phyloP scores from a whole-genome alignment of 2,329 filamentous ascomycete genomes.

The Sarocladium strictum region DNA sequence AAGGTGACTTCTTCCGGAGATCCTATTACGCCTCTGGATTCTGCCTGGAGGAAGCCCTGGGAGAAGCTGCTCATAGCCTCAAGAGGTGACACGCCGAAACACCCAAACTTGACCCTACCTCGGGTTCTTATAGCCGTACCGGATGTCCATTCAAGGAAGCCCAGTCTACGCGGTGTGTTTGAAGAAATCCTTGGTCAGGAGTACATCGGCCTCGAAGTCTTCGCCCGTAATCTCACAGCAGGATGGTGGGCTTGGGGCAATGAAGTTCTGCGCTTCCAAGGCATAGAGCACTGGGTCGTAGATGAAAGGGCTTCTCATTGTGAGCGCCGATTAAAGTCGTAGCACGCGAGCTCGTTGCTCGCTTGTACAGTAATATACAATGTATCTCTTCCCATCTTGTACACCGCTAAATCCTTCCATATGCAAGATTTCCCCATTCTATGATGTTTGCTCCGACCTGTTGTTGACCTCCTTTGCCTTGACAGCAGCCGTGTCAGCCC shows the following conservation, averaged over 20 bases:
- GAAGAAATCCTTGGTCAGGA: constrained; percentile 43
- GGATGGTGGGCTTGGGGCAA: constrained; percentile 79
- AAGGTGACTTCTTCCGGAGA: constrained; percentile 63
- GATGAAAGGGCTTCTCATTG: background rate
- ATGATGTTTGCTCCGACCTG: constrained; percentile 8
- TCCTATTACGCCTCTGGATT: constrained; percentile 55
- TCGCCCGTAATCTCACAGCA: constrained; percentile 66
- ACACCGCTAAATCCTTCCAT: background rate
- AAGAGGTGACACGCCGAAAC: constrained; percentile 25
- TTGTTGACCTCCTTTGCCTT: constrained; percentile 16
- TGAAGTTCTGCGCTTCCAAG: constrained; percentile 66
- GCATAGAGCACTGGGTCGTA: constrained; percentile 42
- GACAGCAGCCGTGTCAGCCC: constrained; percentile 17
- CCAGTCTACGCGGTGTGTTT: constrained; percentile 59
- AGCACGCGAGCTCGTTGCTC: background rate
- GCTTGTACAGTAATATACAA: constrained; percentile 11
- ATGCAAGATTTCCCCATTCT: constrained; percentile 12
- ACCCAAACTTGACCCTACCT: constrained; percentile 19
- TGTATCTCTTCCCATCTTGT: constrained; percentile 5
- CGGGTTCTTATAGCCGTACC: constrained; percentile 65
- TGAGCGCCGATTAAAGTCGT: constrained; percentile 1
- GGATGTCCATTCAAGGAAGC: constrained; percentile 74
- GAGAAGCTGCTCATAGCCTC: constrained; percentile 63
- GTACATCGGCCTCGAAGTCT: constrained; percentile 65
- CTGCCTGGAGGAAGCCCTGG: constrained; percentile 67